A percentile compares a stretch with the other conserved stretches of the same genome.
Conservation (phyloP, 495 filamentous ascomycete genomes). For the Trichoderma erinaceum region DNA sequence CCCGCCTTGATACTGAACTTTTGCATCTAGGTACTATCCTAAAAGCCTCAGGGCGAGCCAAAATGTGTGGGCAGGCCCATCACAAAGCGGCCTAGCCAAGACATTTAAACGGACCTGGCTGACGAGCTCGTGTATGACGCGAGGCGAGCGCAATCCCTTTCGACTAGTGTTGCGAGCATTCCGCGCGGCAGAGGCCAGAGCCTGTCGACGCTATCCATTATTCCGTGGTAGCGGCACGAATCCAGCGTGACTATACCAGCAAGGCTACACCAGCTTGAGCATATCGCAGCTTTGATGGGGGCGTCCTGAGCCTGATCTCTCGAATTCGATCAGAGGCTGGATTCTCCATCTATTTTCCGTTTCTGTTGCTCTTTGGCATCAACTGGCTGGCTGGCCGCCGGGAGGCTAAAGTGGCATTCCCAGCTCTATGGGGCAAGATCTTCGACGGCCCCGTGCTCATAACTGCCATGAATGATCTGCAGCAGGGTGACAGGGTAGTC, state of each 20-base stretch:
- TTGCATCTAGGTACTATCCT: not conserved
- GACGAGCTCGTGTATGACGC: not conserved
- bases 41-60: not conserved
- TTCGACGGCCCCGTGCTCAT: constrained; percentile 5
- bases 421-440: not conserved
- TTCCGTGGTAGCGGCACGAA: not conserved
- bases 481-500: not conserved
- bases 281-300: constrained; percentile 2
- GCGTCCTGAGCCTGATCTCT: not conserved
- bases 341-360: not conserved
- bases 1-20: not conserved
- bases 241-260: no score
- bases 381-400: not conserved
- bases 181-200: not conserved
- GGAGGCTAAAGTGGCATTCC: not conserved
- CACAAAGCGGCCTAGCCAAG: constrained; percentile 8
- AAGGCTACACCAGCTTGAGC: not conserved
- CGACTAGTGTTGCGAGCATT: not conserved
- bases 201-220: not conserved
- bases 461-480: constrained; percentile 10
- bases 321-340: not conserved
- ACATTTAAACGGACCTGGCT: not conserved
- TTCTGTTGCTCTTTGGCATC: not conserved
- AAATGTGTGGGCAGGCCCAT: not conserved
- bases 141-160: not conserved